These are phyloP conservation scores for Gracilariopsis chorda DNA, from an alignment of 23 red algal genomes.

Conservation along the genomic window DNA sequence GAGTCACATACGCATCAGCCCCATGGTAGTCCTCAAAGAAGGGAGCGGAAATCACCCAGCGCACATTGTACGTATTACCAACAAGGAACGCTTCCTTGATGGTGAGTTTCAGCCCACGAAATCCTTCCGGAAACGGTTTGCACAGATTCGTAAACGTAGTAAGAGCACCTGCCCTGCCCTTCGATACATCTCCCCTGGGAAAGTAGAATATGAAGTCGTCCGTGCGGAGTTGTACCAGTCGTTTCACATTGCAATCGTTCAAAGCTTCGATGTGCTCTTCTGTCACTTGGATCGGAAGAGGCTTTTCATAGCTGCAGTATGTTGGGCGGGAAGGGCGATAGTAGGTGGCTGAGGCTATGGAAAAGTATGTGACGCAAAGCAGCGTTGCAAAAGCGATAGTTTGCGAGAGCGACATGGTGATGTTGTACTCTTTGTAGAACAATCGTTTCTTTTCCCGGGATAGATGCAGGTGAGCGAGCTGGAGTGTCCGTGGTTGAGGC, in stretches of 20 bases:
- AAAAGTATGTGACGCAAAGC: too few relatives aligned
- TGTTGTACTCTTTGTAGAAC: too few relatives aligned
- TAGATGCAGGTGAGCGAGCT: too few relatives aligned
- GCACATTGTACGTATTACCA: not conserved
- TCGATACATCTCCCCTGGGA: not conserved
- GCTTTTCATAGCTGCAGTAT: not conserved
- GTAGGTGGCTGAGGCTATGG: too few relatives aligned
- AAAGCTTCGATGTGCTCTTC: not conserved
- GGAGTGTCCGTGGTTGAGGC: too few relatives aligned
- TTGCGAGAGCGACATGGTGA: too few relatives aligned
- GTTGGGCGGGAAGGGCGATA: too few relatives aligned
- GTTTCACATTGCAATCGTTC: not conserved
- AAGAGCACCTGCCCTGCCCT: not conserved
- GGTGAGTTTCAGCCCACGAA: not conserved
- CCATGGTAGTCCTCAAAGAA: constrained; percentile 14
- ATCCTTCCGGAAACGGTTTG: not conserved
- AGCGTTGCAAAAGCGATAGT: too few relatives aligned
- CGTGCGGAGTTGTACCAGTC: not conserved
- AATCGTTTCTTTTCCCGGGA: too few relatives aligned
- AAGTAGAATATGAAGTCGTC: constrained; percentile 8
- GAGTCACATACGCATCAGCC: constrained; percentile 14
- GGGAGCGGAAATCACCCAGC: not conserved
- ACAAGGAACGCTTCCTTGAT: constrained; percentile 1
- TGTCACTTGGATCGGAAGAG: not conserved
- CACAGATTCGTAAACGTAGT: not conserved